These are phyloP conservation scores for Cutaneotrichosporon cutaneum DNA, from an alignment of 1,284 basidiomycete species.

Conservation along the genomic window DNA sequence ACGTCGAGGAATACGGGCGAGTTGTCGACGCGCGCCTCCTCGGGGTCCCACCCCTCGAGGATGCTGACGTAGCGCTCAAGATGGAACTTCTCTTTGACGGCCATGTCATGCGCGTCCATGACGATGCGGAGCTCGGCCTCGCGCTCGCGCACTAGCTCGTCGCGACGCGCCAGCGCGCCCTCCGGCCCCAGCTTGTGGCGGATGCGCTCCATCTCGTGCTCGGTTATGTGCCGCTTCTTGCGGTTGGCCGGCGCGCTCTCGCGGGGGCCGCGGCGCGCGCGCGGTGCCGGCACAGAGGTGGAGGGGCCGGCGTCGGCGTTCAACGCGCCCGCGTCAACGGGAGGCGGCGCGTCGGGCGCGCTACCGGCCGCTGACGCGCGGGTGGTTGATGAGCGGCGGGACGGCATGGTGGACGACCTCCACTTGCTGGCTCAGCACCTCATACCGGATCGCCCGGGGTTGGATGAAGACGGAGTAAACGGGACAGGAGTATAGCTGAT, in stretches of 20 bases:
- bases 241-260: slow-evolving; percentile 1
- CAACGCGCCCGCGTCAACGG: not conserved
- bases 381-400: slow-evolving; percentile 1
- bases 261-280: not conserved
- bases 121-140: slow-evolving; percentile 63
- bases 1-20: slow-evolving; percentile 72
- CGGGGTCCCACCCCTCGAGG: slow-evolving; percentile 67
- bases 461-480: not conserved
- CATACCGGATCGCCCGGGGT: slow-evolving; percentile 3
- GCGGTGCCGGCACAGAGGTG: not conserved
- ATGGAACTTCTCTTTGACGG: slow-evolving; percentile 82
- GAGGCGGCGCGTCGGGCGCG: not conserved
- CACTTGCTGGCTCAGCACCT: slow-evolving; percentile 14
- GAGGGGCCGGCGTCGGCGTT: not conserved
- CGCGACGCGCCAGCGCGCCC: slow-evolving; percentile 38
- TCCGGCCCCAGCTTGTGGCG: slow-evolving; percentile 30
- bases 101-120: slow-evolving; percentile 67
- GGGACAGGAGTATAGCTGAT: not conserved
- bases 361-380: not conserved
- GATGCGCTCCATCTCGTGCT: slow-evolving; percentile 34
- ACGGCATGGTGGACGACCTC: slow-evolving; percentile 22
- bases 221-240: slow-evolving; percentile 17
- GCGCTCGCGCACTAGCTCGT: slow-evolving; percentile 59
- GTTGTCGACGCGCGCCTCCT: slow-evolving; percentile 70
- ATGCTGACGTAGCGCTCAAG: slow-evolving; percentile 73